Evolutionary conservation across 805 yeast species (phyloP).

Genomic region (Torulaspora indica): DNA sequence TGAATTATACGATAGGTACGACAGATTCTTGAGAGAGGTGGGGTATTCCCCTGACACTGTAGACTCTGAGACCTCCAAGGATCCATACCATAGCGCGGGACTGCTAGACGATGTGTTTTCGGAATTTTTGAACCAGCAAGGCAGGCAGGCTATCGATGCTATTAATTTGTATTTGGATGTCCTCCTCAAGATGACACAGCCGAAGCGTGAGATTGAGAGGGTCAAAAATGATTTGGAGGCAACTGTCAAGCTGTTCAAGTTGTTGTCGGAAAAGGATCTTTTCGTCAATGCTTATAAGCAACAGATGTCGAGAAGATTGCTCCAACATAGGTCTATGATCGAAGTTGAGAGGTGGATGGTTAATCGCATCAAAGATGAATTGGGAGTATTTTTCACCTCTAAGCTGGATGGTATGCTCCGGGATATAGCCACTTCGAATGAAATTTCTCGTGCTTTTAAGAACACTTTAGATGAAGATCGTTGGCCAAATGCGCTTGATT

Average conservation of each 20-base stretch:
- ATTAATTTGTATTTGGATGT: slow-evolving; percentile 56
- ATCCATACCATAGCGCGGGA: slow-evolving; percentile 25
- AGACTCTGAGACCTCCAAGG: neutral
- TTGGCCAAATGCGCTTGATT: slow-evolving; percentile 32
- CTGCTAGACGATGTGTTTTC: slow-evolving; percentile 58
- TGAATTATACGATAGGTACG: slow-evolving; percentile 47
- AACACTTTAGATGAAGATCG: slow-evolving; percentile 12
- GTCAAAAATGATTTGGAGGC: slow-evolving; percentile 44
- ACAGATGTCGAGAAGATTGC: slow-evolving; percentile 76
- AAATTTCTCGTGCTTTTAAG: slow-evolving; percentile 21
- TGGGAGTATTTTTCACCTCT: slow-evolving; percentile 74
- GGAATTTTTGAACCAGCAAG: slow-evolving; percentile 51
- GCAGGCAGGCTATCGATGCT: slow-evolving; percentile 46
- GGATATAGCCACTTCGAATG: slow-evolving; percentile 62
- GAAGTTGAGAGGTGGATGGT: slow-evolving; percentile 70
- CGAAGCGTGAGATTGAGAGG: slow-evolving; percentile 36
- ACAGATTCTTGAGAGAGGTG: slow-evolving; percentile 43
- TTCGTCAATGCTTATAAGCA: slow-evolving; percentile 82
- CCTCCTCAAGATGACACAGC: slow-evolving; percentile 46
- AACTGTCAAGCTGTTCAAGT: slow-evolving; percentile 59
- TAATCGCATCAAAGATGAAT: slow-evolving; percentile 62
- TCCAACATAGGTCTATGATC: slow-evolving; percentile 45
- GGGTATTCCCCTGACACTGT: slow-evolving; percentile 43
- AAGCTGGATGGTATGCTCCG: slow-evolving; percentile 83
- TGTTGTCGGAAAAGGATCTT: slow-evolving; percentile 74